Base-by-base conservation (phyloP, 768 basidiomycete genomes). In the Suillus paluster region DNA sequence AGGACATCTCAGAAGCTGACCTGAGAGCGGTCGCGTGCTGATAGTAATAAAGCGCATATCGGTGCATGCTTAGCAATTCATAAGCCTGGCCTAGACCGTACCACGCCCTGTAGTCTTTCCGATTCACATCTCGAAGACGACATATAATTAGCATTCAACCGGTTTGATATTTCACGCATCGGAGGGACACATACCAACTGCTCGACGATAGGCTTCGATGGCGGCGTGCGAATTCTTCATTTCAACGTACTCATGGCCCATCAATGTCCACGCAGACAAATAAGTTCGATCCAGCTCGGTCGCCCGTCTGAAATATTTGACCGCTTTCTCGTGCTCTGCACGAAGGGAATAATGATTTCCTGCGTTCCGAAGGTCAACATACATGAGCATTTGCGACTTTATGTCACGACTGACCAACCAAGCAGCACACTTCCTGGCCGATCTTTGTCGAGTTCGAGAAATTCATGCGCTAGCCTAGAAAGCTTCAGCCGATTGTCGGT, bases 191-290 rank as follows among this genome's bases (percentile, higher is more conserved):
- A 60, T 75, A 95, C 96, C 95, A 63, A 99, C 88, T 57, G 97
- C 97, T 71, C 95, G 86, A 59, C 97, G 86, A 76, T 99, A 99
- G 11, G 95, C 93, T 77, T 99, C 97, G 59, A 99, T 97, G 17
- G 97, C 97, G 2, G 97, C 97, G 80, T 99, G 96, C 5, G 95
- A 95, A 75, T 99, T 99, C 78, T 99, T 99, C 89, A 97, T 89
- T 78, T 99, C 97, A 48, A 99, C 92, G 69, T 92, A 98, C 76
- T 99, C 97, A 70, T 99, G 97, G 1, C 97, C 97, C 94, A 99
- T 95, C 65, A 99, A 78, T 5, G 97, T 99, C 97, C 97, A 99
- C 6, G 97, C 97, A 8, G 95, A 92, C 49, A 99, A 83, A 76
- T 95, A 99, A 2, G 92, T 95, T 59, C 92, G 86, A 74, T 99